Percentiles rank a stretch among this genome's conserved stretches.
Conservation (phyloP, 176 grass and related monocot genomes). For the Triticum dicoccoides region DNA sequence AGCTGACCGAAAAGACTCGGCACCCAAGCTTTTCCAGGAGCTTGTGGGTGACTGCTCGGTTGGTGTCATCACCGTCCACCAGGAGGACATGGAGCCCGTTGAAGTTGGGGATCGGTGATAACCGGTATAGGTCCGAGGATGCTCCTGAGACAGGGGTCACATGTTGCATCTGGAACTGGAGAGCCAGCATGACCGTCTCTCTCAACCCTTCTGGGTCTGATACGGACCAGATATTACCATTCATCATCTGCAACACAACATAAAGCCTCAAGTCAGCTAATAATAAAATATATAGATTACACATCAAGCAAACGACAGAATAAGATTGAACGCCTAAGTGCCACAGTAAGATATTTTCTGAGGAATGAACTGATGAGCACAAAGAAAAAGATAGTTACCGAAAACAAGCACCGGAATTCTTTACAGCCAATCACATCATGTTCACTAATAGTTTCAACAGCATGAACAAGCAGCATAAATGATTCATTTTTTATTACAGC, state of each 20-base stretch:
- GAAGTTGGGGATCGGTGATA: slow-evolving; percentile 56
- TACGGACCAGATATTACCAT: slow-evolving; percentile 80
- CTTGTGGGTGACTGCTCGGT: slow-evolving; percentile 53
- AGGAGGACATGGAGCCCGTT: slow-evolving; percentile 64
- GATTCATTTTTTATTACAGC: neutral
- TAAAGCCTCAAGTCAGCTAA: slow-evolving; percentile 4
- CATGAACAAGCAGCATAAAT: neutral
- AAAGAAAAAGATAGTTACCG: neutral
- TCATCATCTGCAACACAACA: slow-evolving; percentile 63
- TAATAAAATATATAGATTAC: neutral
- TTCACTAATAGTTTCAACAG: neutral
- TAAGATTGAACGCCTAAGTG: neutral
- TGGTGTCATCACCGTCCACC: slow-evolving; percentile 59
- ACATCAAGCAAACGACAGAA: neutral
- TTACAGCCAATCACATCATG: neutral
- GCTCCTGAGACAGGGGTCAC: slow-evolving; percentile 32
- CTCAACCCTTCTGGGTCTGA: slow-evolving; percentile 51
- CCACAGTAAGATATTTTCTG: neutral
- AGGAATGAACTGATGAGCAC: neutral
- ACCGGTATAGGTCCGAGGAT: slow-evolving; percentile 42
- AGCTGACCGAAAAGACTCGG: slow-evolving; percentile 51
- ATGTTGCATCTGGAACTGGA: slow-evolving; percentile 72
- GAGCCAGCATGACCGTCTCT: slow-evolving; percentile 61
- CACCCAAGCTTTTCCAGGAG: slow-evolving; percentile 77
- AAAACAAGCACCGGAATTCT: neutral